Base-by-base conservation (phyloP, 306 rosid genomes). In the Inga oerstediana region DNA sequence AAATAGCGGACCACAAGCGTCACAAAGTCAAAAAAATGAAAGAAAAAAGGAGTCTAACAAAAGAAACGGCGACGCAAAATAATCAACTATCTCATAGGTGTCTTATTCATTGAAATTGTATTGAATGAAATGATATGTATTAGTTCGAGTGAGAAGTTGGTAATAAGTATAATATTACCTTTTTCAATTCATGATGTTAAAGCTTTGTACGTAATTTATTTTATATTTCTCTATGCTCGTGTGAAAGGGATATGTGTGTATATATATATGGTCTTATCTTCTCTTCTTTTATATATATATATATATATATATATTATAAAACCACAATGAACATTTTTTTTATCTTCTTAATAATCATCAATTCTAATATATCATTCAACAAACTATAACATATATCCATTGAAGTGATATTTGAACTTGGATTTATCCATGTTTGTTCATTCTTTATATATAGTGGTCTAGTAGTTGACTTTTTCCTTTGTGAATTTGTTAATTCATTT, bases 161-260 rank as follows among this genome's bases (percentile, higher is more conserved):
- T 48, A 51, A 45, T 72, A 20, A 19, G 48, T 62, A 34, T 72
- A 64, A 48, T 64, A 72, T 81, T 14, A 7, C 2, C 22, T 10
- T 81, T 64, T 51, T 61, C 51, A 72, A 49, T 76, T 77, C 79
- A 76, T 44, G 69, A 61, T 4, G 43, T 24, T 49, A 73, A 27
- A 45, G 4, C 17, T 11, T 37, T 20, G 17, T 45, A 44, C 66
- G 37, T 82, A 69, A 44, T n/a, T 39, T 62, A 34, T 35, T 81
- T 43, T 10, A 39, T 71, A 27, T n/a, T 68, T 35, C 48, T 39
- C 66, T 35, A 83, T 77, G 80, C 83, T 80, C 58, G 72, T 73
- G 76, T 58, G 83, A 72, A 83, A 86, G 27, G 61, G 85, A 80
- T 80, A 86, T 68, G 48, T 27, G 30, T 27, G 30, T 27, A 3